A percentile compares a stretch with the other conserved stretches of the same genome.
Conservation (phyloP, 2,329 filamentous ascomycete genomes). For the Seiridium unicorne region DNA sequence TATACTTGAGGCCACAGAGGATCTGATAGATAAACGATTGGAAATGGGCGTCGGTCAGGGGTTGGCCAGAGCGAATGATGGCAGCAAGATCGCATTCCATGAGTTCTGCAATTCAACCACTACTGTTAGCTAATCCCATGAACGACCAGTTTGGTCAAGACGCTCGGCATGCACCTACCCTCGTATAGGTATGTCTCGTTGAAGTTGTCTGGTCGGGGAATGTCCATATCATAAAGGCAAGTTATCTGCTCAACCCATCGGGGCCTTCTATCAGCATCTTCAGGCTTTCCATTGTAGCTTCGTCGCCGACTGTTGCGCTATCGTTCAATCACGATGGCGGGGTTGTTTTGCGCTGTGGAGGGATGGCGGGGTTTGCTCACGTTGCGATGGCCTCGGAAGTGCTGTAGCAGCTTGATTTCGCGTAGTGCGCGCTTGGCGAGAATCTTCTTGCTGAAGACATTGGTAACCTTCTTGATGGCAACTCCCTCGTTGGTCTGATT, state of each 20-base stretch:
- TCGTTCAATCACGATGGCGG: background rate
- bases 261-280: constrained; percentile 30
- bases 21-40: constrained; percentile 99
- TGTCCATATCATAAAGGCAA: constrained; percentile 99
- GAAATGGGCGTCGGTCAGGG: constrained; percentile 96
- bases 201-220: constrained; percentile 94
- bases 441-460: constrained; percentile 99
- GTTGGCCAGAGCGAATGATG: constrained; percentile 96
- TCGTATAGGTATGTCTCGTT: constrained; percentile 99
- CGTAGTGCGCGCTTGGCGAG: constrained; percentile 95
- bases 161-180: constrained; percentile 54
- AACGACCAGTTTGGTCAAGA: no score
- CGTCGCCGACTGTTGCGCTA: background rate
- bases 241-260: constrained; percentile 70
- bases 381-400: constrained; percentile 89
- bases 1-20: constrained; percentile 97
- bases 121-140: no score
- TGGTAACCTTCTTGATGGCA: constrained; percentile 99
- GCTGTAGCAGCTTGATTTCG: constrained; percentile 98
- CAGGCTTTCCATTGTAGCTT: background rate
- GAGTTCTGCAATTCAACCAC: constrained; percentile 61
- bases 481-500: constrained; percentile 88
- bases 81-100: constrained; percentile 99
- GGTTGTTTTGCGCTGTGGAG: background rate
- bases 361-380: constrained; percentile 44